These are phyloP conservation scores for Globisporangium paddicum DNA, from an alignment of 352 stramenopile species.

Conservation along the genomic window DNA sequence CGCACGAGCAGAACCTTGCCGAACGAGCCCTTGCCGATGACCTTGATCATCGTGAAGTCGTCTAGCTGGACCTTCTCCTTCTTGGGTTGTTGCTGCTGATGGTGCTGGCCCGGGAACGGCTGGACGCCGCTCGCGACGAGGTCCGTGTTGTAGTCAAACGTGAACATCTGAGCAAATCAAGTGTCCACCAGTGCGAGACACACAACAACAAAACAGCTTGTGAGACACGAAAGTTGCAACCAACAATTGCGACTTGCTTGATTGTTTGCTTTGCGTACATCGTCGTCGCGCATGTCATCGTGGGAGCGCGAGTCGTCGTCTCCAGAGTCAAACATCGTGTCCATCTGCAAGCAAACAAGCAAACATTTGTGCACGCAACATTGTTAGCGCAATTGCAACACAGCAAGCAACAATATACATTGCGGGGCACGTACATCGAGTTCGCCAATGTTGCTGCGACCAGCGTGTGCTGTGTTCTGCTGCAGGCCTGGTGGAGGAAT, in stretches of 20 bases:
- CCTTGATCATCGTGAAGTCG: constrained; percentile 96
- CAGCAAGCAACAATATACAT: not conserved
- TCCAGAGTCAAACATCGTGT: constrained; percentile 71
- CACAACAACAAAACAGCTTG: not conserved
- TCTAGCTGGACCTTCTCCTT: constrained; percentile 83
- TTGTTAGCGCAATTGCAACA: not conserved
- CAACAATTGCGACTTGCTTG: not conserved
- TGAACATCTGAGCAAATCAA: constrained; percentile 44
- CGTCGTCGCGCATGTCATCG: constrained; percentile 33
- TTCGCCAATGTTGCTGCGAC: constrained; percentile 67
- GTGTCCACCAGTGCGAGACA: not conserved
- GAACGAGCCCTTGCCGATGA: constrained; percentile 96
- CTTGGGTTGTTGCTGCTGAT: constrained; percentile 30
- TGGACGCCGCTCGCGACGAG: constrained; percentile 24
- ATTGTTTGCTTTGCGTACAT: not conserved
- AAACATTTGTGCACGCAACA: too few relatives aligned
- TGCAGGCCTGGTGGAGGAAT: constrained; percentile 44
- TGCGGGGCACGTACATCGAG: constrained; percentile 51
- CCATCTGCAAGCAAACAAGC: constrained; percentile 8
- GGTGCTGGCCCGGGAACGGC: constrained; percentile 18
- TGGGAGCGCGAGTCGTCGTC: constrained; percentile 58
- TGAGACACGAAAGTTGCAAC: not conserved
- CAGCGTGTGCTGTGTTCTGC: constrained; percentile 17
- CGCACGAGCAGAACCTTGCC: constrained; percentile 96
- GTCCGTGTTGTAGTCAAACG: constrained; percentile 70